Evolutionary conservation across 108 stramenopile genomes (phyloP).

Genomic region (Craspedostauros australis): DNA sequence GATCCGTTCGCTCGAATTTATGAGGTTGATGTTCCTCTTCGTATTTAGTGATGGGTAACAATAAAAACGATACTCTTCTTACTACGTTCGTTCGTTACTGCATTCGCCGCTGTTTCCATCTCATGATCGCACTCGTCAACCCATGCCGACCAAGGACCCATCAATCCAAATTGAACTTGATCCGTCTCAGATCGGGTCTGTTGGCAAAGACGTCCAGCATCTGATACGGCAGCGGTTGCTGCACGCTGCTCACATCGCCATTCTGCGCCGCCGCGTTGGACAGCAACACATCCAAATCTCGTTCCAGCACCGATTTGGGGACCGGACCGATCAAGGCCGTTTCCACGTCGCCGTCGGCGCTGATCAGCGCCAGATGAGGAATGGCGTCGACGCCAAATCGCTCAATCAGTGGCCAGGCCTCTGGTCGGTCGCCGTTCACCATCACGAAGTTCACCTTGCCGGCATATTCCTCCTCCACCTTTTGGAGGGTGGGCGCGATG

Average conservation of each 20-base stretch:
- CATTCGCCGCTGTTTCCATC: too few species aligned
- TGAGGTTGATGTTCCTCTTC: too few species aligned
- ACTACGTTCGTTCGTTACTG: too few species aligned
- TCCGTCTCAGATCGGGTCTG: constrained; percentile 39
- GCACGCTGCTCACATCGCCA: not conserved
- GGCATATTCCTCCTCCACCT: constrained; percentile 58
- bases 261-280: constrained; percentile 17
- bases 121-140: too few species aligned
- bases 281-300: constrained; percentile 68
- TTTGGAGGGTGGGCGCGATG: constrained; percentile 54
- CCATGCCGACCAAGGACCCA: too few species aligned
- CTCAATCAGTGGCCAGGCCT: constrained; percentile 63
- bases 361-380: constrained; percentile 67
- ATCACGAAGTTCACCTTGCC: constrained; percentile 72
- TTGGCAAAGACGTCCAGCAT: constrained; percentile 80
- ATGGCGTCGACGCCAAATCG: constrained; percentile 79
- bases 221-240: constrained; percentile 51
- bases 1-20: too few species aligned
- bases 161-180: constrained; percentile 35
- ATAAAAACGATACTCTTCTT: too few species aligned
- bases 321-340: constrained; percentile 80
- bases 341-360: constrained; percentile 69
- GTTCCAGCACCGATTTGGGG: constrained; percentile 50
- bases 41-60: too few species aligned
- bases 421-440: constrained; percentile 55